Evolutionary conservation across 2,329 filamentous ascomycete species (phyloP).

Genomic region (Raffaelea arxii): DNA sequence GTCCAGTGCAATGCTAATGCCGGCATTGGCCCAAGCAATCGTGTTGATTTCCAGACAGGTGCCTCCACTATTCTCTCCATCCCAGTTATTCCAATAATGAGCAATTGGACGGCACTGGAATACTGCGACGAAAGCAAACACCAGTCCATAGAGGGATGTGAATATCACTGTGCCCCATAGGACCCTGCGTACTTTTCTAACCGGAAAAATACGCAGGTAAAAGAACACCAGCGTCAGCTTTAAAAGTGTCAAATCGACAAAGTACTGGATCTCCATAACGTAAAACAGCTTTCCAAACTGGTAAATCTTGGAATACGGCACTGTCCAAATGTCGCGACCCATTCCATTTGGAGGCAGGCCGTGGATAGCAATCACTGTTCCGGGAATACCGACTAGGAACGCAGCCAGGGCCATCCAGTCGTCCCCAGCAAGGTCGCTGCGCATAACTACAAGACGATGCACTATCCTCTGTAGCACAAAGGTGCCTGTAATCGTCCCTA

Average conservation of each 20-base stretch:
- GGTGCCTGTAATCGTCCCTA: slow-evolving; percentile 23
- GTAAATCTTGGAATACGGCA: slow-evolving; percentile 29
- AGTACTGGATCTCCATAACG: slow-evolving; percentile 31
- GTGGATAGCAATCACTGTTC: slow-evolving; percentile 18
- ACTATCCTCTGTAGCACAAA: slow-evolving; percentile 28
- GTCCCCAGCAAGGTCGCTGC: slow-evolving; percentile 22
- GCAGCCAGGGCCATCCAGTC: slow-evolving; percentile 23
- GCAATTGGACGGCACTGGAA: slow-evolving; percentile 42
- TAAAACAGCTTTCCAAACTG: slow-evolving; percentile 33
- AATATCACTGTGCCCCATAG: slow-evolving; percentile 31
- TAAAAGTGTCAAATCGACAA: slow-evolving; percentile 32
- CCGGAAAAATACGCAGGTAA: slow-evolving; percentile 44
- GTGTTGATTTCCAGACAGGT: slow-evolving; percentile 38
- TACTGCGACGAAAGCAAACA: slow-evolving; percentile 31
- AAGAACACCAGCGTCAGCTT: slow-evolving; percentile 44
- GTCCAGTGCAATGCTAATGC: slow-evolving; percentile 40
- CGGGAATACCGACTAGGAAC: slow-evolving; percentile 17
- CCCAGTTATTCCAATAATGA: slow-evolving; percentile 44
- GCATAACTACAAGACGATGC: slow-evolving; percentile 20
- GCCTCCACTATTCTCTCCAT: slow-evolving; percentile 33
- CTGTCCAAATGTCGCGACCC: slow-evolving; percentile 40
- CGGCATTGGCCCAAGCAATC: slow-evolving; percentile 40
- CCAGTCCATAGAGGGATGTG: slow-evolving; percentile 26
- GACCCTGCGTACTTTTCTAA: slow-evolving; percentile 22
- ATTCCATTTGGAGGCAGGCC: slow-evolving; percentile 29